Base-by-base conservation (phyloP, 768 basidiomycete species). In the Collybia nuda region DNA sequence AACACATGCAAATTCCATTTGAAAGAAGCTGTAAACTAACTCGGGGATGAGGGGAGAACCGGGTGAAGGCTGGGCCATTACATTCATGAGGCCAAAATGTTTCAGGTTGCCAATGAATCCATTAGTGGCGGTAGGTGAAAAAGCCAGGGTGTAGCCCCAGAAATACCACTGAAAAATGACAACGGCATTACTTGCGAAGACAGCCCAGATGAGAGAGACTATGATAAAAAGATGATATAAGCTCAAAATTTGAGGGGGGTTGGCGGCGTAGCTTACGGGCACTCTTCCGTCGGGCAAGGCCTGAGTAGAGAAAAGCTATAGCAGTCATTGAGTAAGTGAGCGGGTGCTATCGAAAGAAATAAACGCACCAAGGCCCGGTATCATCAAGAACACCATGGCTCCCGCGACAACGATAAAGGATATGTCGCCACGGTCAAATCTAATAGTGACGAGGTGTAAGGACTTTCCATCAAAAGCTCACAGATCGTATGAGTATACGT, bases 1-100 rank as follows among this genome's bases (percentile, higher is more conserved):
- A 15, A 93, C 88, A 48, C 85, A 87, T 18, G 84, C 88, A 62
- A 90, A 92, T 68, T 89, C 88, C 85, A 89, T 86, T 63, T 90
- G 88, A 73, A 89, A 93, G 68, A 93, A 86, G 58, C 81, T 83
- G 73, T 90, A 95, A 24, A 95, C 75, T 42, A 94, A 73, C 48
- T 85, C 85, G 7, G 93, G 93, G 50, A 95, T 82, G 37, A 90
- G 77, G 36, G 86, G 84, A 0, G 88, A 88, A 12, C 89, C 93
- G 11, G 88, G 86, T 8, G 88, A 88, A 0, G 89, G 86, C 12
- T 80, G 71, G 23, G 69, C 85, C 50, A 88, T 76, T 23, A 93
- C 92, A 50, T 83, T 73, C 47, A 80, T 75, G 38, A 95, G 72
- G 18, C 88, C 90, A 58, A 94, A 88, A 68, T 90, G 82, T 32